Conservation (phyloP, 495 filamentous ascomycete species). For the Aeminium ludgeri region DNA sequence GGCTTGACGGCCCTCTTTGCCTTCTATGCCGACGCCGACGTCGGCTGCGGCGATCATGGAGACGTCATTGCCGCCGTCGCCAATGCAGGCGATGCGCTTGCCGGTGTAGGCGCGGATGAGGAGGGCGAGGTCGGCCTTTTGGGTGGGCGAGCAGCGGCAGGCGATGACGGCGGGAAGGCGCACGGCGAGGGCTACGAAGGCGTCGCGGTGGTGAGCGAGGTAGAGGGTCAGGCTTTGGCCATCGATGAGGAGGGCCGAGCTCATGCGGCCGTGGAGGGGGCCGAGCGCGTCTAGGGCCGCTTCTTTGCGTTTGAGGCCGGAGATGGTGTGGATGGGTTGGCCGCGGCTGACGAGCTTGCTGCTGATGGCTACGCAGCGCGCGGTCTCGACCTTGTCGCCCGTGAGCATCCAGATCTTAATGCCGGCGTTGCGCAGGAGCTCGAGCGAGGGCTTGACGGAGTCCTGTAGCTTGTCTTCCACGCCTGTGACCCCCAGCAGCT, state of each 20-base stretch:
- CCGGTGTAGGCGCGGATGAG: conserved; percentile 84
- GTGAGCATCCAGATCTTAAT: conserved; percentile 99
- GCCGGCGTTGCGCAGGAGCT: conserved; percentile 92
- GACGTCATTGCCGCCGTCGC: conserved; percentile 96
- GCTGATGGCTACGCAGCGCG: conserved; percentile 86
- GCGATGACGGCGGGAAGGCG: conserved; percentile 81
- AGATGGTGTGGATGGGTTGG: conserved; percentile 89
- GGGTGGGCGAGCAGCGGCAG: conserved; percentile 91
- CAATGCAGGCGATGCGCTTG: conserved; percentile 90
- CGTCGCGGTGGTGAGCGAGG: conserved; percentile 57
- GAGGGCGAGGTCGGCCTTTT: conserved; percentile 84
- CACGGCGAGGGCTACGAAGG: conserved; percentile 83
- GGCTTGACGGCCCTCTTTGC: conserved; percentile 92
- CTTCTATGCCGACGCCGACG: conserved; percentile 93
- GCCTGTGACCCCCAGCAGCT: conserved; percentile 87
- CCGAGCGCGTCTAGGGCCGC: conserved; percentile 71
- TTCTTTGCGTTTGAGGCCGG: conserved; percentile 49
- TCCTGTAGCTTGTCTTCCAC: conserved; percentile 93
- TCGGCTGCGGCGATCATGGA: conserved; percentile 98
- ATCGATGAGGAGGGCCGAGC: conserved; percentile 83
- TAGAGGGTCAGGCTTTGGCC: conserved; percentile 76
- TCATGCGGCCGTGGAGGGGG: conserved; percentile 73
- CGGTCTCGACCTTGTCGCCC: conserved; percentile 96
- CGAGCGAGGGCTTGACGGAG: conserved; percentile 87
- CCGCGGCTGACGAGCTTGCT: conserved; percentile 87